A percentile compares a stretch with the other conserved stretches of the same genome.
These are phyloP conservation scores for Nicotiana benthamiana DNA, from an alignment of 257 asterid genomes.

Conservation along the genomic window DNA sequence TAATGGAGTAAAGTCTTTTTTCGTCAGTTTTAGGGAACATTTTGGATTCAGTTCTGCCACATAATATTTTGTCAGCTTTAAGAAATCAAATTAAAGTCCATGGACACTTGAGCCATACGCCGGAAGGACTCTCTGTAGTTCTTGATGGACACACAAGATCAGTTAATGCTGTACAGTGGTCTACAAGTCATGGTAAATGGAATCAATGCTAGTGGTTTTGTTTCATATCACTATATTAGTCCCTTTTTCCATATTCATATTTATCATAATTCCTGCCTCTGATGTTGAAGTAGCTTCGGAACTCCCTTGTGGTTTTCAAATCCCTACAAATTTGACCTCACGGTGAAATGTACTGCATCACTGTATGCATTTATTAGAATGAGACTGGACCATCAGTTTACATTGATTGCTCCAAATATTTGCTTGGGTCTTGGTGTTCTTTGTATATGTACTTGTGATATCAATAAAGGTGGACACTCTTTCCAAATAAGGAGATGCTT, in stretches of 20 bases:
- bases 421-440: background rate
- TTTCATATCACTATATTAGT: background rate
- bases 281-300: background rate
- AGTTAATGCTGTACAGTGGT: slow-evolving; percentile 82
- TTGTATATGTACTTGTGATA: background rate
- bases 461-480: background rate
- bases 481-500: background rate
- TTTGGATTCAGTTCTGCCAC: slow-evolving; percentile 52
- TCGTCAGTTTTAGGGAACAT: slow-evolving; percentile 48
- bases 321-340: background rate
- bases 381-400: background rate
- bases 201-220: background rate
- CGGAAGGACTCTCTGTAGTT: slow-evolving; percentile 33
- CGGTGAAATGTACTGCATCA: background rate
- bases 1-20: background rate
- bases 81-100: slow-evolving; percentile 32
- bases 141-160: slow-evolving; percentile 70
- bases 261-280: background rate
- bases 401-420: background rate
- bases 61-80: slow-evolving; percentile 34
- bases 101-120: slow-evolving; percentile 17
- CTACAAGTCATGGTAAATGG: slow-evolving; percentile 55
- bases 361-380: background rate
- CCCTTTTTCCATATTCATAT: background rate
- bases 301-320: background rate